These are phyloP conservation scores for Aspergillus indologenus DNA, from an alignment of 495 filamentous ascomycete genomes.

Conservation along the genomic window DNA sequence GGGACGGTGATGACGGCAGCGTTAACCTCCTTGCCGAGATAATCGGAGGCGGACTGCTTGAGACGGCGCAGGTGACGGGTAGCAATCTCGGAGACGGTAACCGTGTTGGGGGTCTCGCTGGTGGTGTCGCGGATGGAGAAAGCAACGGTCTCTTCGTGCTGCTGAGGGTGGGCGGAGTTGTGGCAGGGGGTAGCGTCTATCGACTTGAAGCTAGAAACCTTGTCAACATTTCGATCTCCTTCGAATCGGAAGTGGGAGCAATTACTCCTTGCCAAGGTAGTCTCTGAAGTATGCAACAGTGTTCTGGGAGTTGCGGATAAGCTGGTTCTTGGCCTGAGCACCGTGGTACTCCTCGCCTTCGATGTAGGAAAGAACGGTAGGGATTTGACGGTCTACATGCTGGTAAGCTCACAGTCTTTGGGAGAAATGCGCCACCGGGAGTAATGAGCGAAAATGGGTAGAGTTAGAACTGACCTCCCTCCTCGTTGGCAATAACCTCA, in stretches of 20 bases:
- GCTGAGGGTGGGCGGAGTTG: slow-evolving; percentile 84
- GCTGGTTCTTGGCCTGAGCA: slow-evolving; percentile 87
- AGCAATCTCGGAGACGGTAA: slow-evolving; percentile 81
- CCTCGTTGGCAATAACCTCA: slow-evolving; percentile 98
- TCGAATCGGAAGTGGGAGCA: slow-evolving; percentile 6
- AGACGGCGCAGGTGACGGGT: slow-evolving; percentile 84
- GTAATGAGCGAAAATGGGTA: background rate
- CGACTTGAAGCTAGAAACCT: slow-evolving; percentile 66
- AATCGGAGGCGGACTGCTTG: slow-evolving; percentile 81
- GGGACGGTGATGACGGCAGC: slow-evolving; percentile 91
- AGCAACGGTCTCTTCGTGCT: slow-evolving; percentile 66
- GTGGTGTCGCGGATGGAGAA: slow-evolving; percentile 81
- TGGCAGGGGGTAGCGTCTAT: slow-evolving; percentile 96
- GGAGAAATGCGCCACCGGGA: slow-evolving; percentile 4
- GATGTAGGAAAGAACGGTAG: slow-evolving; percentile 88
- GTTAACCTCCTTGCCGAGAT: slow-evolving; percentile 85
- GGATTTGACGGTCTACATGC: slow-evolving; percentile 88
- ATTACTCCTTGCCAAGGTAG: slow-evolving; percentile 86
- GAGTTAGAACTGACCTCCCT: slow-evolving; percentile 67
- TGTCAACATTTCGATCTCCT: slow-evolving; percentile 8
- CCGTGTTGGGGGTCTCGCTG: slow-evolving; percentile 61
- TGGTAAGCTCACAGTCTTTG: slow-evolving; percentile 9
- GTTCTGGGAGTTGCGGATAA: slow-evolving; percentile 87
- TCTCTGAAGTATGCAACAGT: slow-evolving; percentile 95
- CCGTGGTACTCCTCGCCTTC: slow-evolving; percentile 96